Conservation (phyloP, 345 rosid genomes). For the Sonneratia alba region DNA sequence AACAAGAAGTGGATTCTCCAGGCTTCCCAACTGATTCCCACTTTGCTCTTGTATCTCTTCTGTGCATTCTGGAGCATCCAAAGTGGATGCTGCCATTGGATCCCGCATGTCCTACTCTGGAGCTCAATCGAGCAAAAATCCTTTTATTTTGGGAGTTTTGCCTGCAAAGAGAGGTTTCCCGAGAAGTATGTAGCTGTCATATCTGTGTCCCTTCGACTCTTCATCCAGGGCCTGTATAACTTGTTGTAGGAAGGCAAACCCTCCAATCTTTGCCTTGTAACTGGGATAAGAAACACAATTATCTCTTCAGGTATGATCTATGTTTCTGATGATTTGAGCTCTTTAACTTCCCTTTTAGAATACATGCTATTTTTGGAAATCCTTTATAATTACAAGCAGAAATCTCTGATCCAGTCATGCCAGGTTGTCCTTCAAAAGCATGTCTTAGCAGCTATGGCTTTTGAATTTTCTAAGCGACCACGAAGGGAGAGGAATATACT, state of each 20-base stretch:
- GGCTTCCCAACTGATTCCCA: constrained; percentile 88
- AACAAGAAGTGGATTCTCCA: constrained; percentile 74
- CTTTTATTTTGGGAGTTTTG: constrained; percentile 66
- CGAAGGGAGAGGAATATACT: background rate
- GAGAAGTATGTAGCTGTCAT: constrained; percentile 77
- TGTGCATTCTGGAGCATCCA: constrained; percentile 93
- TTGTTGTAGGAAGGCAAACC: constrained; percentile 61
- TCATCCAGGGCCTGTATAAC: constrained; percentile 81
- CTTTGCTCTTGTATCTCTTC: constrained; percentile 72
- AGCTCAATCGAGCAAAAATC: constrained; percentile 78
- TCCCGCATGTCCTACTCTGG: constrained; percentile 73
- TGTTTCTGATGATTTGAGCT: background rate
- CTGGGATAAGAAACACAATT: constrained; percentile 87
- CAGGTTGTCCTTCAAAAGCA: too few relatives aligned
- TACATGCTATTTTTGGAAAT: too few relatives aligned
- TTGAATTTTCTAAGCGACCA: too few relatives aligned
- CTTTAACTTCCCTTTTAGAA: background rate
- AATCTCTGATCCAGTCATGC: too few relatives aligned
- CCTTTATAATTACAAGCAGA: too few relatives aligned
- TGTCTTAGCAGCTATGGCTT: too few relatives aligned
- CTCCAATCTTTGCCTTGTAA: constrained; percentile 69
- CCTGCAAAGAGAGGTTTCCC: constrained; percentile 91
- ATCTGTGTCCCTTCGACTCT: constrained; percentile 55
- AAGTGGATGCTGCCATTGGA: constrained; percentile 97
- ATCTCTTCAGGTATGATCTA: constrained; percentile 61